These are phyloP conservation scores for Vicia sativa DNA, from an alignment of 306 rosid species.

Conservation along the genomic window DNA sequence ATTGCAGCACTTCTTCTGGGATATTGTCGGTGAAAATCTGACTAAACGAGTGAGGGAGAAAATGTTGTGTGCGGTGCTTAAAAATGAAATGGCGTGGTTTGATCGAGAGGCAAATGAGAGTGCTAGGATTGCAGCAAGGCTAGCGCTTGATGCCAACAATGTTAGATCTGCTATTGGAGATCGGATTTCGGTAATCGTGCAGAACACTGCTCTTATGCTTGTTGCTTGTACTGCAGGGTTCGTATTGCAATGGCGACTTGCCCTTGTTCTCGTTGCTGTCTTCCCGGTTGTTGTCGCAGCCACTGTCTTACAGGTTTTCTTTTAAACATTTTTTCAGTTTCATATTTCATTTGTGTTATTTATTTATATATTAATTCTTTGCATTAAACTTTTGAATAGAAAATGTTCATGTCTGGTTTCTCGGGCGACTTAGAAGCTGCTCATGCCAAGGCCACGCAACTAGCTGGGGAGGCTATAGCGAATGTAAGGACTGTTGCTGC, in stretches of 20 bases:
- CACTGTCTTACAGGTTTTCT: constrained; percentile 86
- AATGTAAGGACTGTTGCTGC: constrained; percentile 94
- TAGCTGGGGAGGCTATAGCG: constrained; percentile 98
- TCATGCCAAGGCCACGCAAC: constrained; percentile 93
- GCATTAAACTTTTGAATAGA: constrained; percentile 45
- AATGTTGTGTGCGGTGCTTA: constrained; percentile 70
- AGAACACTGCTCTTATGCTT: constrained; percentile 89
- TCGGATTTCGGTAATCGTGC: constrained; percentile 88
- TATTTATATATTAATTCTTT: too few relatives aligned
- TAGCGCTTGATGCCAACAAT: constrained; percentile 89
- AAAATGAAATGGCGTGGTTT: constrained; percentile 98
- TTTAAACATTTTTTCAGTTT: too few relatives aligned
- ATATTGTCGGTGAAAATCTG: constrained; percentile 89
- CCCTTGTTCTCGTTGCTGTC: constrained; percentile 92
- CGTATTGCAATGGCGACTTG: constrained; percentile 94
- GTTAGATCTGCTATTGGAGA: constrained; percentile 97
- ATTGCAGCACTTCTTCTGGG: constrained; percentile 98
- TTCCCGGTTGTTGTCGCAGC: constrained; percentile 98
- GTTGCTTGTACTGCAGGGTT: constrained; percentile 95
- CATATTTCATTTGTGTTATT: too few relatives aligned
- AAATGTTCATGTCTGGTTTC: constrained; percentile 98
- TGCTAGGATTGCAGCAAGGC: constrained; percentile 81
- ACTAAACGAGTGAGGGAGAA: constrained; percentile 91
- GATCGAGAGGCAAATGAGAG: constrained; percentile 98
- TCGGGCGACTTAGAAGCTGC: constrained; percentile 95